phyloP scores from a whole-genome alignment of 176 grass and related monocot species.

The Rhipidocladum racemiflorum region DNA sequence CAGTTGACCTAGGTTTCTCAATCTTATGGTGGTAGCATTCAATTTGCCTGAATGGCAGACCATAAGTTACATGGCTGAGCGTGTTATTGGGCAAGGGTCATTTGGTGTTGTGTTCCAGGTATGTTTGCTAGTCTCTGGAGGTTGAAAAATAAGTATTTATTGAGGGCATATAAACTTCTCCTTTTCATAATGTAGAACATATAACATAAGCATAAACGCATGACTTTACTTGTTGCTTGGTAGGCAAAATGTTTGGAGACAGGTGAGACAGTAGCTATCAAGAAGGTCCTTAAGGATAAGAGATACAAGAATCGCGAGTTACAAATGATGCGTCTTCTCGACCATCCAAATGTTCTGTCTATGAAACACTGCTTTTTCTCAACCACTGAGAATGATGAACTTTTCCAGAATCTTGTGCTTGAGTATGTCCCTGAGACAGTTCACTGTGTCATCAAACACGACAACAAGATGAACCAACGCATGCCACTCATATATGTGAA shows the following conservation, averaged over 20 bases:
- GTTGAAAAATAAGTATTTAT: neutral
- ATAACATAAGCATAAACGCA: neutral
- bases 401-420: slow-evolving; percentile 67
- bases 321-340: slow-evolving; percentile 70
- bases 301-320: slow-evolving; percentile 76
- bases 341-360: slow-evolving; percentile 72
- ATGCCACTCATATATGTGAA: slow-evolving; percentile 79
- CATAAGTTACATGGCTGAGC: slow-evolving; percentile 82
- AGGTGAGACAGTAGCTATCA: slow-evolving; percentile 74
- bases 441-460: slow-evolving; percentile 68
- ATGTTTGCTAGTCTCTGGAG: neutral
- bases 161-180: neutral
- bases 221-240: neutral
- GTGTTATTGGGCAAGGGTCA: slow-evolving; percentile 66
- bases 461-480: slow-evolving; percentile 74
- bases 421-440: slow-evolving; percentile 79
- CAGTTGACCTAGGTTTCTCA: slow-evolving; percentile 24
- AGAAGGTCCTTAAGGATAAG: slow-evolving; percentile 84
- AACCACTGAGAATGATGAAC: slow-evolving; percentile 70
- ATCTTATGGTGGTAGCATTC: neutral
- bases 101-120: slow-evolving; percentile 77
- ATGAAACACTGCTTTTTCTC: slow-evolving; percentile 80
- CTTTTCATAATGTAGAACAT: neutral
- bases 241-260: slow-evolving; percentile 80
- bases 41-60: slow-evolving; percentile 48